phyloP scores from a whole-genome alignment of 176 grass and related monocot species.

The Avena atlantica region DNA sequence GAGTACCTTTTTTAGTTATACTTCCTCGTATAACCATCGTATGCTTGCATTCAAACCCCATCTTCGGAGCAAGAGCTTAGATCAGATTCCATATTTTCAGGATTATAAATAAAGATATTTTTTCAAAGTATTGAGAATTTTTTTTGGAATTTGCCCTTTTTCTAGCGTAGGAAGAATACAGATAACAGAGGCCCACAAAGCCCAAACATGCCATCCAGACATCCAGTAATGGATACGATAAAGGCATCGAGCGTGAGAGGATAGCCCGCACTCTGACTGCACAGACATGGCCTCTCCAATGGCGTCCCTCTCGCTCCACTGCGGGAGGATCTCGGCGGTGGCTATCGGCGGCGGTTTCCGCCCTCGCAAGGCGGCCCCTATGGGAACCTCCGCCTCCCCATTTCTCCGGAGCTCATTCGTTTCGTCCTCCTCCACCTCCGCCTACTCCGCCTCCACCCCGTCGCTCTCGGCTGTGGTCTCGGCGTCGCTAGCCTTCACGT shows the following conservation, averaged over 20 bases:
- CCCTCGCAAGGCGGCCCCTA: not conserved
- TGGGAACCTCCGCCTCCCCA: conserved; percentile 41
- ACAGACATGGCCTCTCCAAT: conserved; percentile 53
- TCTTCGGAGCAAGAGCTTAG: too few relatives aligned
- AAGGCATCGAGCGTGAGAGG: conserved; percentile 22
- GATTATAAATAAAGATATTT: too few relatives aligned
- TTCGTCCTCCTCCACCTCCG: conserved; percentile 54
- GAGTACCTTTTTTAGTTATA: too few relatives aligned
- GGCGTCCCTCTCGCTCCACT: conserved; percentile 59
- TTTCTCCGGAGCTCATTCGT: conserved; percentile 61
- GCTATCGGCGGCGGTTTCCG: conserved; percentile 48
- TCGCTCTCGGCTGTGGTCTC: conserved; percentile 52
- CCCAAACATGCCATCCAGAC: not conserved
- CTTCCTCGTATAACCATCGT: too few relatives aligned
- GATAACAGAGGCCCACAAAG: not conserved
- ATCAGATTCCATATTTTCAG: too few relatives aligned
- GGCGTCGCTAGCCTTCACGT: conserved; percentile 63
- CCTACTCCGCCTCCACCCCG: conserved; percentile 54
- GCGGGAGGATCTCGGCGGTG: conserved; percentile 50
- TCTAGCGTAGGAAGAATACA: too few relatives aligned
- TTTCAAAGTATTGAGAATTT: too few relatives aligned
- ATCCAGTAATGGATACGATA: conserved; percentile 50
- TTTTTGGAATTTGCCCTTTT: too few relatives aligned
- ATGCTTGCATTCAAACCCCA: too few relatives aligned
- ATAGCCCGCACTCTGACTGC: conserved; percentile 35